phyloP scores from a whole-genome alignment of 2,329 filamentous ascomycete genomes.

The Fusarium nodosum region DNA sequence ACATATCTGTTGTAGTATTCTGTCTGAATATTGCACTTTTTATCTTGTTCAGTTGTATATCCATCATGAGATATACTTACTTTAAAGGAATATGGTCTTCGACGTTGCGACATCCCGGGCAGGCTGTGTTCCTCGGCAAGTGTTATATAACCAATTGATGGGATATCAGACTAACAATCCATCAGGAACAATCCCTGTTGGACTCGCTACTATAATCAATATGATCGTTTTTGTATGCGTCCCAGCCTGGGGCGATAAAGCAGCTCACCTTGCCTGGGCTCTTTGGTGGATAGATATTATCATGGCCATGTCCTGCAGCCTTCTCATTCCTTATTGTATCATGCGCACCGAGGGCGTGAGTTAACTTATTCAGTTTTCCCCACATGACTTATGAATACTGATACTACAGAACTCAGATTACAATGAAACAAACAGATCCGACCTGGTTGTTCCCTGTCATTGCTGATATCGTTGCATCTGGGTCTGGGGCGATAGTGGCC shows the following conservation, averaged over 20 bases:
- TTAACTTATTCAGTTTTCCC: constrained; percentile 26
- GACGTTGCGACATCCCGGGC: constrained; percentile 72
- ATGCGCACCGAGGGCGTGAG: constrained; percentile 53
- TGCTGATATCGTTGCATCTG: constrained; percentile 71
- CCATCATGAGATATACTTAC: constrained; percentile 68
- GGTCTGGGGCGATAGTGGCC: constrained; percentile 69
- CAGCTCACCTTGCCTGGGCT: constrained; percentile 63
- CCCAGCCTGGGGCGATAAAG: constrained; percentile 68
- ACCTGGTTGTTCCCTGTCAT: constrained; percentile 73
- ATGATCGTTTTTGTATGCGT: constrained; percentile 70
- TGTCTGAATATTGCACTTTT: constrained; percentile 69
- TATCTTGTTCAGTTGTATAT: constrained; percentile 62
- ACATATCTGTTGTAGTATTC: constrained; percentile 69
- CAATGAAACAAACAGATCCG: constrained; percentile 64
- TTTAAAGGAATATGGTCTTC: constrained; percentile 72
- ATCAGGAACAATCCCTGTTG: constrained; percentile 71
- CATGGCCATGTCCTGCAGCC: constrained; percentile 60
- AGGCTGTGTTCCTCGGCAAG: constrained; percentile 58
- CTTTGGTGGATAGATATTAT: constrained; percentile 67
- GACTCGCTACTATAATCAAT: constrained; percentile 72
- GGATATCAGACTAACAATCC: constrained; percentile 49
- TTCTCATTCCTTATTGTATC: constrained; percentile 66
- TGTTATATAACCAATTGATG: neutral
- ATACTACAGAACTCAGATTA: constrained; percentile 32
- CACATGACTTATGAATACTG: constrained; percentile 35